These are phyloP conservation scores for Trapa bicornis DNA, from an alignment of 345 rosid species.

Conservation along the genomic window DNA sequence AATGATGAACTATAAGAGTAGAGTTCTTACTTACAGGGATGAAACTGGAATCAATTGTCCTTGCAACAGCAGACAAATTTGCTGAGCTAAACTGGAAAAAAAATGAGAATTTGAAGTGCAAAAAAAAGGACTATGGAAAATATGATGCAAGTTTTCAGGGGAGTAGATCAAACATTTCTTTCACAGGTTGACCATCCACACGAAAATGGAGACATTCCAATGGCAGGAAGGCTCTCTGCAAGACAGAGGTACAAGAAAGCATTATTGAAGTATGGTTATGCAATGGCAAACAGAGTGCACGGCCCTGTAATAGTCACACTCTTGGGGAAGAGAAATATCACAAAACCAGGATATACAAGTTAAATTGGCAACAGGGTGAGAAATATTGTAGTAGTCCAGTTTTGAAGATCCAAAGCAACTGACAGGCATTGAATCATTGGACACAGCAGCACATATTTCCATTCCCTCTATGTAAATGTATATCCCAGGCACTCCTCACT, in stretches of 20 bases:
- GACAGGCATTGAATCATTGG: background rate
- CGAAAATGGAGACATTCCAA: slow-evolving; percentile 81
- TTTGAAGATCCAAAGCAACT: background rate
- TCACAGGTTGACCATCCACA: slow-evolving; percentile 62
- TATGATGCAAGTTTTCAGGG: background rate
- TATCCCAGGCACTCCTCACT: background rate
- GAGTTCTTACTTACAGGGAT: slow-evolving; percentile 49
- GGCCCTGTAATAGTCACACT: background rate
- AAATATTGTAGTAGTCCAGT: background rate
- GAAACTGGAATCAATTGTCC: slow-evolving; percentile 68
- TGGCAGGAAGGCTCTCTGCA: slow-evolving; percentile 85
- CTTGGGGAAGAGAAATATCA: background rate
- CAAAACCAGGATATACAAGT: background rate
- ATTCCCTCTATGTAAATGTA: too few relatives aligned
- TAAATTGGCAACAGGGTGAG: too few relatives aligned
- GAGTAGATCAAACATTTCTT: slow-evolving; percentile 44
- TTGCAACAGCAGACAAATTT: slow-evolving; percentile 45
- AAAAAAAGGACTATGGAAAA: background rate
- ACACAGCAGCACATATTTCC: background rate
- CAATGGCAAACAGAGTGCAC: background rate
- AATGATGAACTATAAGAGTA: background rate
- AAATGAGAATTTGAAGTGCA: slow-evolving; percentile 12
- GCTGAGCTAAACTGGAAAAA: slow-evolving; percentile 50
- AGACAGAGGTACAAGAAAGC: slow-evolving; percentile 8
- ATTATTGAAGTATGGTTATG: background rate